Evolutionary conservation across 139 green algal species (phyloP).

Genomic region (Chlamydomonas sp.): DNA sequence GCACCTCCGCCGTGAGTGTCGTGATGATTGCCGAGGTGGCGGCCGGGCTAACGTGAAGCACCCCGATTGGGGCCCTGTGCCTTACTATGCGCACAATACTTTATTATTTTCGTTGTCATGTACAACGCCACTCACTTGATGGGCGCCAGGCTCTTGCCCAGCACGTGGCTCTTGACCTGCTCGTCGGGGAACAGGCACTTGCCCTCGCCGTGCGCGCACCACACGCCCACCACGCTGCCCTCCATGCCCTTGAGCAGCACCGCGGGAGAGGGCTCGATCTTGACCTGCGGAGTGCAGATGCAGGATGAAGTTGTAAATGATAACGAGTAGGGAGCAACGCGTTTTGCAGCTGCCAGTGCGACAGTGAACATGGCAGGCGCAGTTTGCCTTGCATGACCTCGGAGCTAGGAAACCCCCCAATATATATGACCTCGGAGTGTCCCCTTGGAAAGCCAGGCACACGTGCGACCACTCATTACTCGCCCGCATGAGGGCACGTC

Average conservation of each 20-base stretch:
- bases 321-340: too few species aligned
- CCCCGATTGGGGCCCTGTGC: neutral
- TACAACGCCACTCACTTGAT: slow-evolving; percentile 74
- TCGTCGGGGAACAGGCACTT: slow-evolving; percentile 91
- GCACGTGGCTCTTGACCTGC: slow-evolving; percentile 68
- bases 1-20: neutral
- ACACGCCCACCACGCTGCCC: slow-evolving; percentile 90
- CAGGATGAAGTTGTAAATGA: slow-evolving; percentile 11
- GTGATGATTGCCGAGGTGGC: neutral
- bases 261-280: slow-evolving; percentile 82
- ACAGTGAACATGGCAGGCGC: too few species aligned
- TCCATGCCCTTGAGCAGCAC: slow-evolving; percentile 94
- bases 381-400: too few species aligned
- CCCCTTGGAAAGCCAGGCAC: too few species aligned
- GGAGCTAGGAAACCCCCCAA: too few species aligned
- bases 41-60: neutral
- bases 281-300: slow-evolving; percentile 63
- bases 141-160: slow-evolving; percentile 77
- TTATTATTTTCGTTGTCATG: slow-evolving; percentile 16
- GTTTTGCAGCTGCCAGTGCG: too few species aligned
- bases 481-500: too few species aligned
- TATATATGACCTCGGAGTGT: too few species aligned
- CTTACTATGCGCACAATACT: neutral
- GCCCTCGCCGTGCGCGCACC: slow-evolving; percentile 97
- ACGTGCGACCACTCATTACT: too few species aligned